These are phyloP conservation scores for Fusarium napiforme DNA, from an alignment of 2,329 filamentous ascomycete genomes.

Conservation along the genomic window DNA sequence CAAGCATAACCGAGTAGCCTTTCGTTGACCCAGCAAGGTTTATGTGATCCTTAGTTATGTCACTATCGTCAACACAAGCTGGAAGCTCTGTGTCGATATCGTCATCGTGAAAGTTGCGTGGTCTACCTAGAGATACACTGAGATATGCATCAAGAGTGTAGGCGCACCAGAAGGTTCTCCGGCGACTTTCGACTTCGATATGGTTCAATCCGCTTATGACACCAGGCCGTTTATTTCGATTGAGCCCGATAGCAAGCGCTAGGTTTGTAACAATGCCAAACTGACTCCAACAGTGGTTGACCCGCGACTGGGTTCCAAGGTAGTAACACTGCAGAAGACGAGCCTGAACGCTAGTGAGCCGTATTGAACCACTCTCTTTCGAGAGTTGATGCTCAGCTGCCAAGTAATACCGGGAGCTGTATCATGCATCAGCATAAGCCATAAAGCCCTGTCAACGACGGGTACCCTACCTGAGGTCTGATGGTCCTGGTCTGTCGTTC, in stretches of 20 bases:
- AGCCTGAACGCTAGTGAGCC: constrained; percentile 55
- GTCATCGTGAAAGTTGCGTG: constrained; percentile 41
- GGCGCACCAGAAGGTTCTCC: constrained; percentile 42
- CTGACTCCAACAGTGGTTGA: constrained; percentile 60
- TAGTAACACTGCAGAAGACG: constrained; percentile 57
- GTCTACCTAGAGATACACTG: constrained; percentile 39
- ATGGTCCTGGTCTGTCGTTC: constrained; percentile 38
- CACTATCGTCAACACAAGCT: constrained; percentile 36
- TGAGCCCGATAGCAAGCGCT: constrained; percentile 50
- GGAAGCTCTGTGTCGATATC: constrained; percentile 43
- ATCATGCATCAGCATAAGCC: too few species aligned
- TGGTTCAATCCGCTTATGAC: constrained; percentile 26
- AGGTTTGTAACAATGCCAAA: constrained; percentile 57
- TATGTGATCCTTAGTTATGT: constrained; percentile 36
- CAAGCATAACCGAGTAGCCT: constrained; percentile 47
- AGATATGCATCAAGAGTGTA: constrained; percentile 42
- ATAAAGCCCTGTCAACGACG: too few species aligned
- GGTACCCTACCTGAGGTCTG: neutral
- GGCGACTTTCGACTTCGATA: constrained; percentile 38
- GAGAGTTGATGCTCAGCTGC: constrained; percentile 52
- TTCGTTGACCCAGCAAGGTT: constrained; percentile 5
- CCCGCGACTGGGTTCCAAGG: constrained; percentile 56
- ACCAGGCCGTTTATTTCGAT: constrained; percentile 30
- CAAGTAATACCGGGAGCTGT: constrained; percentile 39
- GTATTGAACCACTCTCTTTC: constrained; percentile 52